A percentile compares a stretch with the other conserved stretches of the same genome.
Conservation (phyloP, 352 stramenopile genomes). For the Globisporangium spinosum region DNA sequence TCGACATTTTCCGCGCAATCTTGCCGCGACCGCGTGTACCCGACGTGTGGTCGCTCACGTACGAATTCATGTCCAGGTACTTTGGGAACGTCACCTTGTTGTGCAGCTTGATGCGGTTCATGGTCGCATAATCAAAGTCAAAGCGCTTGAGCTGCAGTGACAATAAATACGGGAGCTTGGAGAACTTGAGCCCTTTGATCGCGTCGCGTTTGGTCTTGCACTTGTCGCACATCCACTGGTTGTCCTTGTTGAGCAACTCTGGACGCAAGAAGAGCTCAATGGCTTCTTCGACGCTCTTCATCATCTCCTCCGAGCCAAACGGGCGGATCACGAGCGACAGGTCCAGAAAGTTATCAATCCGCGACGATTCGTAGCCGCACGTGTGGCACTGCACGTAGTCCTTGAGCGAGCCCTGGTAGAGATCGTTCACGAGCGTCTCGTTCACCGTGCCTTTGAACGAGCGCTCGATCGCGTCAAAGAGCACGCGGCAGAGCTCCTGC, state of each 20-base stretch:
- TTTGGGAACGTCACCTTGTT: slow-evolving; percentile 86
- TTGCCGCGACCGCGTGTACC: slow-evolving; percentile 38
- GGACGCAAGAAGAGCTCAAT: slow-evolving; percentile 86
- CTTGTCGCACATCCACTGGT: slow-evolving; percentile 87
- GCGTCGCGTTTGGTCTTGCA: slow-evolving; percentile 84
- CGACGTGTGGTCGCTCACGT: slow-evolving; percentile 53
- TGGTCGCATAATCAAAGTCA: slow-evolving; percentile 90
- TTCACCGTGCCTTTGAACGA: slow-evolving; percentile 85
- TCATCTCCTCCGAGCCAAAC: slow-evolving; percentile 83
- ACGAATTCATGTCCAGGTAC: slow-evolving; percentile 90
- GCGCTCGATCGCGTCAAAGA: slow-evolving; percentile 90
- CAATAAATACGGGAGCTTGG: slow-evolving; percentile 84
- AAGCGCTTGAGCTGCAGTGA: slow-evolving; percentile 91
- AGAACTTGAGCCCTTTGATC: slow-evolving; percentile 90
- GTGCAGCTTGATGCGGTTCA: slow-evolving; percentile 86
- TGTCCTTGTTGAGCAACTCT: slow-evolving; percentile 86
- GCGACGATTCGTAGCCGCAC: slow-evolving; percentile 82
- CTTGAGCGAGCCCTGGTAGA: slow-evolving; percentile 82
- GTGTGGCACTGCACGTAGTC: slow-evolving; percentile 87
- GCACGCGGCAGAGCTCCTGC: slow-evolving; percentile 87
- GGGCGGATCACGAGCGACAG: slow-evolving; percentile 88
- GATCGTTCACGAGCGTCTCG: slow-evolving; percentile 86
- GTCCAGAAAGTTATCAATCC: slow-evolving; percentile 87
- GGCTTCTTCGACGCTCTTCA: slow-evolving; percentile 82
- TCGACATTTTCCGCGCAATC: slow-evolving; percentile 84